Evolutionary conservation across 2,329 filamentous ascomycete genomes (phyloP), one percentile per base, ranked within the genome.

Genomic region (Monilinia polystroma): DNA sequence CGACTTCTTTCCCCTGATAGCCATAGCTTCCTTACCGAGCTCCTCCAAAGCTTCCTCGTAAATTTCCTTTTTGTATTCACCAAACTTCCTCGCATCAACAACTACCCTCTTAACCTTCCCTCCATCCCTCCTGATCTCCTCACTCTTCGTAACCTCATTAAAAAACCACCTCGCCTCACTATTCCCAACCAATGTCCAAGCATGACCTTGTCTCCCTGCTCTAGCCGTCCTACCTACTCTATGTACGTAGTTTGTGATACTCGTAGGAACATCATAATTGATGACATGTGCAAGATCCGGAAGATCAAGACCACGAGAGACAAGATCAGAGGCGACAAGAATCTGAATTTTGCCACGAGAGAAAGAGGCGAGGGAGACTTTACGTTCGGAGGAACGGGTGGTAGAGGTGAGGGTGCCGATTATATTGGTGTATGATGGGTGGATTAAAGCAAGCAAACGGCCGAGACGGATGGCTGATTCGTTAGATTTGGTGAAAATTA

Each of bases 401-500:
- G 91, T 91, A 26, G 91, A 93, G 18, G 91, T 91, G 68, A 95
- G 85, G 0, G 89, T 92, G 68, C 87, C 87, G 64, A 91, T 84
- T 53, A 83, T 79, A 1, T 80, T 74, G 3, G 83, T 80, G 45
- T 90, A 80, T 0, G 81, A 76, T 0, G 88, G 87, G 23, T 86
- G 82, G 29, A 96, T 81, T 1, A 93, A 80, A 1, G 82, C 80
- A 14, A 98, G 82, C 0, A 98, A 86, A 26, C 92, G 90, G 1
- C 90, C 88, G n/a, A 98, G 84, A 67, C 95, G 90, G n/a, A 91
- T 84, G 1, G 94, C 92, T 23, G 89, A 87, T 77, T 97, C 93
- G 76, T 94, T 97, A 67, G 91, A 96, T 73, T 92, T 92, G 57
- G 93, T 93, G 77, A 98, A 98, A 71, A 98, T 87, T 47, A 98